Conservation (phyloP, 2,329 filamentous ascomycete species). For the Cladosporium sp. region DNA sequence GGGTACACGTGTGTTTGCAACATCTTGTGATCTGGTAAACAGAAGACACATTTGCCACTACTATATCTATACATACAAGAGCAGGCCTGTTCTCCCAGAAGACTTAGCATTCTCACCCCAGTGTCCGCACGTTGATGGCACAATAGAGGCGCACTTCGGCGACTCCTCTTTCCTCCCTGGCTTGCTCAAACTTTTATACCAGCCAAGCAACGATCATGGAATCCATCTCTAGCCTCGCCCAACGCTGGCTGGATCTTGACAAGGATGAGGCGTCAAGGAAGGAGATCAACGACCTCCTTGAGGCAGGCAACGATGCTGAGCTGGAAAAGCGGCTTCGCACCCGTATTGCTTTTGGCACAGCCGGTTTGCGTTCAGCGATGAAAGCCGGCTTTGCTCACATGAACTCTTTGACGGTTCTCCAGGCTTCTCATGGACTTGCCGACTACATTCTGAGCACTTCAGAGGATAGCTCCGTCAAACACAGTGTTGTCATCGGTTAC, state of each 20-base stretch:
- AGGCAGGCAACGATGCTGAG: slow-evolving; percentile 47
- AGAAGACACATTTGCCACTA: neutral
- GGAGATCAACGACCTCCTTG: slow-evolving; percentile 57
- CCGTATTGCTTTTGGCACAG: slow-evolving; percentile 64
- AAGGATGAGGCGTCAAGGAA: slow-evolving; percentile 55
- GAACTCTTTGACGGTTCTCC: slow-evolving; percentile 42
- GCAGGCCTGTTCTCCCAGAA: neutral
- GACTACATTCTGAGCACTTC: slow-evolving; percentile 54
- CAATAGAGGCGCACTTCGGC: neutral
- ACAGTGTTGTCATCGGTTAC: slow-evolving; percentile 61
- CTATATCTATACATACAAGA: neutral
- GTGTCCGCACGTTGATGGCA: neutral
- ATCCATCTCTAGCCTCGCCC: slow-evolving; percentile 42
- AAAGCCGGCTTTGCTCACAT: slow-evolving; percentile 61
- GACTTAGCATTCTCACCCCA: neutral
- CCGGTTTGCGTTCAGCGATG: slow-evolving; percentile 65
- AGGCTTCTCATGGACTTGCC: slow-evolving; percentile 66
- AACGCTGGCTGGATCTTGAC: slow-evolving; percentile 62
- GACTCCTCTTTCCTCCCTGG: neutral
- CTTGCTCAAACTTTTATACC: neutral
- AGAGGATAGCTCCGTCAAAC: slow-evolving; percentile 37
- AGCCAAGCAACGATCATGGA: slow-evolving; percentile 11
- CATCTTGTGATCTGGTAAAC: neutral
- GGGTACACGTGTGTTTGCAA: slow-evolving; percentile 4
- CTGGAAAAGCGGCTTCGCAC: slow-evolving; percentile 56